Conservation (phyloP, 768 basidiomycete genomes). For the Auricularia sp. region DNA sequence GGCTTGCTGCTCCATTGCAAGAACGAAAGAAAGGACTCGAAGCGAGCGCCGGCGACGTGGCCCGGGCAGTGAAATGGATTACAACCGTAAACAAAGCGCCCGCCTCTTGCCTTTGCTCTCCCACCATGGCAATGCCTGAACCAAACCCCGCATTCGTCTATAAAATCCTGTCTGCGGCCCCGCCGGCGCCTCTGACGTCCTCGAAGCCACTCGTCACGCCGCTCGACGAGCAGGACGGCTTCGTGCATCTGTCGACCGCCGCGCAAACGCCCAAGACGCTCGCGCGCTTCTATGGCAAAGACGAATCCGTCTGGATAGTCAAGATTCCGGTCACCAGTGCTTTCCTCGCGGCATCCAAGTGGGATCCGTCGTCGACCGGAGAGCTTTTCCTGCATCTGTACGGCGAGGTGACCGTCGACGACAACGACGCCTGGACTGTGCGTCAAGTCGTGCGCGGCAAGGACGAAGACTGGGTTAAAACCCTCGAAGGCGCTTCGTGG, state of each 20-base stretch:
- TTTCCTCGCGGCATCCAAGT: neutral
- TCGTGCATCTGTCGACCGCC: conserved; percentile 36
- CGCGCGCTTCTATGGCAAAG: conserved; percentile 27
- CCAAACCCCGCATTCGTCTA: conserved; percentile 22
- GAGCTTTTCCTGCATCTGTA: neutral
- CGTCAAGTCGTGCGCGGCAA: neutral
- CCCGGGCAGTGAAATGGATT: neutral
- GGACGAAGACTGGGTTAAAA: neutral
- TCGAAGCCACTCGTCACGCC: conserved; percentile 25
- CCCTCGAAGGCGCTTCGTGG: neutral
- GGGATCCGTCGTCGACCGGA: neutral
- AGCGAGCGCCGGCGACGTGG: neutral
- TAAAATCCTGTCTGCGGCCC: conserved; percentile 27
- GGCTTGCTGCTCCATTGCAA: conserved; percentile 54
- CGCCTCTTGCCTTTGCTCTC: too few species aligned
- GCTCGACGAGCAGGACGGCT: conserved; percentile 33
- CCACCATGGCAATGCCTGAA: too few species aligned
- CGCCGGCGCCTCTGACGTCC: conserved; percentile 24
- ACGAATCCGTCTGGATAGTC: conserved; percentile 8
- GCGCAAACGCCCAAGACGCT: conserved; percentile 29
- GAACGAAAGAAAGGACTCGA: neutral
- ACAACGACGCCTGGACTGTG: neutral
- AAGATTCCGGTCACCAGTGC: neutral
- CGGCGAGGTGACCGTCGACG: neutral
- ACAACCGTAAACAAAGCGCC: neutral